These are phyloP conservation scores for Viola pubescens DNA, from an alignment of 441 rosid species.

Conservation along the genomic window DNA sequence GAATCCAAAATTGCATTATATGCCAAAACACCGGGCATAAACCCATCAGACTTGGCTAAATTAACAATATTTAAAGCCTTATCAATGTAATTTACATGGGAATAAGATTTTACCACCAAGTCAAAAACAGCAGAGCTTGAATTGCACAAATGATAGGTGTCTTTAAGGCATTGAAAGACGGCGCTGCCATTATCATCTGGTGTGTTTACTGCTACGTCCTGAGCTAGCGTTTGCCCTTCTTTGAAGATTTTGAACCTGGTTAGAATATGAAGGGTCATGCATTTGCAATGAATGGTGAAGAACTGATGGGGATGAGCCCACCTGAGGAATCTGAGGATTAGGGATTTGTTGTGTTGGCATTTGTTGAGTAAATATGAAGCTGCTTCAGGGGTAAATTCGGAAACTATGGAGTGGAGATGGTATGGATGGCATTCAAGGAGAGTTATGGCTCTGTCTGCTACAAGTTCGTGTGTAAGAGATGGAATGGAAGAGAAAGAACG, in stretches of 20 bases:
- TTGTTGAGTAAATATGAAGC: constrained; percentile 55
- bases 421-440: constrained; percentile 58
- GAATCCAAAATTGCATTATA: constrained; percentile 81
- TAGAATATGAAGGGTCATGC: constrained; percentile 67
- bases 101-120: constrained; percentile 71
- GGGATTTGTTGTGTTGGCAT: constrained; percentile 43
- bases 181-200: constrained; percentile 35
- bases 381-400: constrained; percentile 61
- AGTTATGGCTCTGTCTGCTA: constrained; percentile 56
- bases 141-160: constrained; percentile 44
- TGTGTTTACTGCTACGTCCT: constrained; percentile 43
- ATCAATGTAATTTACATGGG: constrained; percentile 47
- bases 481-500: constrained; percentile 31
- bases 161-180: constrained; percentile 53
- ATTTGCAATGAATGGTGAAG: constrained; percentile 61
- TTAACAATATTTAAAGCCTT: constrained; percentile 51
- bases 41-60: constrained; percentile 55
- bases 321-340: constrained; percentile 46
- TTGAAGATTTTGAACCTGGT: constrained; percentile 77
- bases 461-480: constrained; percentile 32
- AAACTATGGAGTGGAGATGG: constrained; percentile 41
- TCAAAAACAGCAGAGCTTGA: constrained; percentile 85
- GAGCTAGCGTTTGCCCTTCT: constrained; percentile 61
- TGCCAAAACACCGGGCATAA: constrained; percentile 82
- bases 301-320: constrained; percentile 63